Evolutionary conservation across 441 rosid genomes (phyloP).

Genomic region (Adansonia gregorii): DNA sequence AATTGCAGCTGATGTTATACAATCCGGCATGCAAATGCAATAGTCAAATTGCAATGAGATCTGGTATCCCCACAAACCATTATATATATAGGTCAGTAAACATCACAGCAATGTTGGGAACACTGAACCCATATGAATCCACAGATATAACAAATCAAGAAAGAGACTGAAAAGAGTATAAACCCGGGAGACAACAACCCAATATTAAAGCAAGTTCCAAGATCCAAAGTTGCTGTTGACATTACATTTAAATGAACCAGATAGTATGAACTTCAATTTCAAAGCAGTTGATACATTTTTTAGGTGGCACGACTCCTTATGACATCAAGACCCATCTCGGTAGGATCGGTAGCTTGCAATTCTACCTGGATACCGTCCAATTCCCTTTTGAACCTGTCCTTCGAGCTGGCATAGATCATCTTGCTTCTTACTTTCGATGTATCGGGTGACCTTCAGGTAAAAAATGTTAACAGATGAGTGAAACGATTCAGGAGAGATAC

Average conservation of each 20-base stretch:
- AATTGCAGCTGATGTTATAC: neutral
- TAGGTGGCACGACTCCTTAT: constrained; percentile 59
- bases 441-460: constrained; percentile 58
- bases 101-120: constrained; percentile 35
- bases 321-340: constrained; percentile 73
- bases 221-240: constrained; percentile 38
- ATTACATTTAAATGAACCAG: constrained; percentile 34
- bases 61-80: constrained; percentile 34
- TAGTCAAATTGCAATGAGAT: constrained; percentile 13
- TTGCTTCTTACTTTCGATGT: constrained; percentile 63
- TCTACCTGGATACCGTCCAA: constrained; percentile 70
- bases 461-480: neutral
- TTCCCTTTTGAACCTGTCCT: constrained; percentile 69
- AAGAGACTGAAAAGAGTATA: constrained; percentile 5
- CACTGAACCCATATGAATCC: constrained; percentile 40
- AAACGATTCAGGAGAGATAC: neutral
- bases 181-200: constrained; percentile 26
- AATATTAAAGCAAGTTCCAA: constrained; percentile 30
- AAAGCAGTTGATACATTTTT: constrained; percentile 26
- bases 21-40: neutral
- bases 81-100: constrained; percentile 33
- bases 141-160: constrained; percentile 34
- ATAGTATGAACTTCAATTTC: constrained; percentile 33
- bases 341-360: constrained; percentile 73
- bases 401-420: constrained; percentile 77